These are phyloP conservation scores for Cryptosporidium sp. DNA, from an alignment of 169 alveolate genomes.

Conservation along the genomic window DNA sequence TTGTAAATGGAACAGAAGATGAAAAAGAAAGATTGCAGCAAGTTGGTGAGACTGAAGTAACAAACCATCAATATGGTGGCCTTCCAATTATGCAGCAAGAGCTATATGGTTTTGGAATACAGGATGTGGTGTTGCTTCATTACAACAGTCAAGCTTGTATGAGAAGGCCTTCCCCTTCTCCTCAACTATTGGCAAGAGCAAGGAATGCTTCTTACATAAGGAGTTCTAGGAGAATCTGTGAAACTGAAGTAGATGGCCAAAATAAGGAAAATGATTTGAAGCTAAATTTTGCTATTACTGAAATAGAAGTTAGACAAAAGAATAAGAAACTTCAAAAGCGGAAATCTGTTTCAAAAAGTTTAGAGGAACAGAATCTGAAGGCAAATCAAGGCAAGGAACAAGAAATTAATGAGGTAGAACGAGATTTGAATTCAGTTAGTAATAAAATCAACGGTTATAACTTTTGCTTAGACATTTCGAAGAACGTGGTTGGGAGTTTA, in stretches of 20 bases:
- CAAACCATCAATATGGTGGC: neutral
- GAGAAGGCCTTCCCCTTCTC: conserved; percentile 39
- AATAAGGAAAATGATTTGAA: neutral
- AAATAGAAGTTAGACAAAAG: neutral
- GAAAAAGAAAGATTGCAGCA: neutral
- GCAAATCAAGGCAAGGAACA: too few species aligned
- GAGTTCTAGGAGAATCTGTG: neutral
- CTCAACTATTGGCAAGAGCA: conserved; percentile 46
- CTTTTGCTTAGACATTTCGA: neutral
- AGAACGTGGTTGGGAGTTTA: neutral
- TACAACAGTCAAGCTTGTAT: conserved; percentile 15
- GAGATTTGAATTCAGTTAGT: neutral
- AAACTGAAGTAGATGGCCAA: neutral
- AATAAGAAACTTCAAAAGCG: neutral
- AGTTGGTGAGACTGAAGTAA: neutral
- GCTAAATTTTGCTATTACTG: neutral
- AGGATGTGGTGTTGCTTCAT: conserved; percentile 41
- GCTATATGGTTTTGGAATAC: conserved; percentile 36
- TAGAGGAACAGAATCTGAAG: neutral
- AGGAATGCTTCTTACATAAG: conserved; percentile 8
- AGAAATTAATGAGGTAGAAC: neutral
- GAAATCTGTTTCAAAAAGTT: neutral
- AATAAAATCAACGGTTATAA: too few species aligned
- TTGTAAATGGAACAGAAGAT: neutral
- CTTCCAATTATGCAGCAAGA: neutral